Evolutionary conservation across 306 rosid species (phyloP).

Genomic region (Spatholobus suberectus): DNA sequence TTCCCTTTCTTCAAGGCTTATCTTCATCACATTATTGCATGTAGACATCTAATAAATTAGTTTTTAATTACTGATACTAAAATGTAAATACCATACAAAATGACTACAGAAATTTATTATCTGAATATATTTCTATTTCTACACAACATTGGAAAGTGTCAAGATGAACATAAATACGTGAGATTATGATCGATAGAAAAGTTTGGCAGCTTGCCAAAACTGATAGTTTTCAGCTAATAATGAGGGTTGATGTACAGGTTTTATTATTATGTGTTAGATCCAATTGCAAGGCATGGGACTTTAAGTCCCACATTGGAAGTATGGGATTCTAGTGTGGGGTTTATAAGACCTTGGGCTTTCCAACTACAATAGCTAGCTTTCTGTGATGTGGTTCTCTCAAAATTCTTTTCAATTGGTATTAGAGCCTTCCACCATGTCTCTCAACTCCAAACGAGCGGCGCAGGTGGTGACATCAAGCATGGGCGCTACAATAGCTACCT

Average conservation of each 20-base stretch:
- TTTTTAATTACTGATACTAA: not conserved
- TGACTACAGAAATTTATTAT: not conserved
- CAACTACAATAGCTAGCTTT: too few species aligned
- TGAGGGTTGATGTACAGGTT: not conserved
- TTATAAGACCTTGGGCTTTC: too few species aligned
- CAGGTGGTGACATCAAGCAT: too few species aligned
- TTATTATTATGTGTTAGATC: not conserved
- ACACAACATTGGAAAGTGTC: not conserved
- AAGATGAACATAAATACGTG: conserved; percentile 18
- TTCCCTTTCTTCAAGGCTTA: conserved; percentile 15
- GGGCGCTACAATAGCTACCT: too few species aligned
- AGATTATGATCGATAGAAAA: not conserved
- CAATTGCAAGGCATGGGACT: too few species aligned
- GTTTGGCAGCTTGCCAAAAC: not conserved
- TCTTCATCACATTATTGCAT: not conserved
- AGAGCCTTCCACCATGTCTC: too few species aligned
- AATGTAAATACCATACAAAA: not conserved
- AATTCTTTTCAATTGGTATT: too few species aligned
- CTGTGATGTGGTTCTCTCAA: too few species aligned
- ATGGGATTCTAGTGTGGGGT: too few species aligned
- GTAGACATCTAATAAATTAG: not conserved
- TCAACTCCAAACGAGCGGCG: too few species aligned
- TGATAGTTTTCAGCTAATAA: not conserved
- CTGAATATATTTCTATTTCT: not conserved
- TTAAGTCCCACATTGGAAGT: too few species aligned